Percentiles rank a stretch among this genome's conserved stretches.
These are phyloP conservation scores for Pestalotiopsis sp. DNA, from an alignment of 2,329 filamentous ascomycete genomes.

Conservation along the genomic window DNA sequence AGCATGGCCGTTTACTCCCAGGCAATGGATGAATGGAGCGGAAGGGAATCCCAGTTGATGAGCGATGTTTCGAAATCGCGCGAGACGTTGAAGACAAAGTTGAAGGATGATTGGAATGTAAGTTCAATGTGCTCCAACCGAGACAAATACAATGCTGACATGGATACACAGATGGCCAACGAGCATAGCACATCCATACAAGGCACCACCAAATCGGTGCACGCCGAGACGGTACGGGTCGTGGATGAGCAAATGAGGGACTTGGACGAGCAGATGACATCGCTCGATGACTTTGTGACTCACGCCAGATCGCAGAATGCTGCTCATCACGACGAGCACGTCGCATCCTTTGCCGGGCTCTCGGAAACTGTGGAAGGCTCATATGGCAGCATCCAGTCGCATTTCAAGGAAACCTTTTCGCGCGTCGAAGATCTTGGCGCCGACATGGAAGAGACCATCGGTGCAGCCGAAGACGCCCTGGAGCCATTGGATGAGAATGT, in stretches of 20 bases:
- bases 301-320: conserved; percentile 82
- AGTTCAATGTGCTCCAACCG: conserved; percentile 49
- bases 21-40: conserved; percentile 75
- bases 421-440: conserved; percentile 70
- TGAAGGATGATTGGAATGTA: conserved; percentile 86
- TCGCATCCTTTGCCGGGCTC: conserved; percentile 66
- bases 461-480: conserved; percentile 61
- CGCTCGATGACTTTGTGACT: conserved; percentile 87
- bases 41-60: conserved; percentile 69
- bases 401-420: conserved; percentile 70
- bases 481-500: conserved; percentile 62
- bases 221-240: conserved; percentile 86
- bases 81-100: conserved; percentile 76
- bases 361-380: conserved; percentile 72
- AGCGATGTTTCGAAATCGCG: conserved; percentile 73
- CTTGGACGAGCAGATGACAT: conserved; percentile 85
- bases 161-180: conserved; percentile 62
- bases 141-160: background rate
- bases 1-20: conserved; percentile 67
- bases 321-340: conserved; percentile 72
- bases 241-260: conserved; percentile 88
- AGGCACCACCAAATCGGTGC: conserved; percentile 80
- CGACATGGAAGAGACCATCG: conserved; percentile 65
- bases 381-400: conserved; percentile 69
- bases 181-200: conserved; percentile 84